phyloP scores from a whole-genome alignment of 148 eudicot genomes.

The Pouteria glomerata region DNA sequence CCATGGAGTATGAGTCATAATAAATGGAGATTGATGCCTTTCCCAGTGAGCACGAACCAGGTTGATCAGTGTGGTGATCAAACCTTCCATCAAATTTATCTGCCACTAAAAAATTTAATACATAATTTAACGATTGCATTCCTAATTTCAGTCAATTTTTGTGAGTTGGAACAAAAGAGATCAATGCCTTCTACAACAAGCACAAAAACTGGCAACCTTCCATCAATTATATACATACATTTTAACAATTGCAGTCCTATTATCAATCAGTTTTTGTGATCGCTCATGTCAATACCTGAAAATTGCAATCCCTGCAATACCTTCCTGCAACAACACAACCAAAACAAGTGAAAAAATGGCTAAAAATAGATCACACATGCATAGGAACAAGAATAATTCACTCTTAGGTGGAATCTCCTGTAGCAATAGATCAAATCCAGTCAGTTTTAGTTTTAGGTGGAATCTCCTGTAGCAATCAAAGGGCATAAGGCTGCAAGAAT shows the following conservation, averaged over 20 bases:
- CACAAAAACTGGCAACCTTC: too few relatives aligned
- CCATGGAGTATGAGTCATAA: conserved; percentile 21
- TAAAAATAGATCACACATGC: not conserved
- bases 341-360: not conserved
- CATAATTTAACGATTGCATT: too few relatives aligned
- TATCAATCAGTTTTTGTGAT: not conserved
- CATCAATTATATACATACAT: too few relatives aligned
- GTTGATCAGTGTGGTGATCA: conserved; percentile 38
- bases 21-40: conserved; percentile 22
- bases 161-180: too few relatives aligned
- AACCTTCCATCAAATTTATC: conserved; percentile 60
- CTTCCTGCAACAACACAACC: not conserved
- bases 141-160: too few relatives aligned
- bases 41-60: conserved; percentile 22
- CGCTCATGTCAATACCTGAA: not conserved
- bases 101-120: conserved; percentile 9
- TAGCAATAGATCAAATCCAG: too few relatives aligned
- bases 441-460: too few relatives aligned
- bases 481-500: too few relatives aligned
- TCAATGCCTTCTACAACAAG: too few relatives aligned
- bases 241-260: not conserved
- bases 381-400: not conserved
- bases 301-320: not conserved
- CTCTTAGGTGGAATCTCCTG: not conserved
- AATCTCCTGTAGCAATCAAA: too few relatives aligned